Percentiles rank a stretch among this genome's conserved stretches.
phyloP scores from a whole-genome alignment of 441 rosid species.

The Pelargonium myrrhifolium region DNA sequence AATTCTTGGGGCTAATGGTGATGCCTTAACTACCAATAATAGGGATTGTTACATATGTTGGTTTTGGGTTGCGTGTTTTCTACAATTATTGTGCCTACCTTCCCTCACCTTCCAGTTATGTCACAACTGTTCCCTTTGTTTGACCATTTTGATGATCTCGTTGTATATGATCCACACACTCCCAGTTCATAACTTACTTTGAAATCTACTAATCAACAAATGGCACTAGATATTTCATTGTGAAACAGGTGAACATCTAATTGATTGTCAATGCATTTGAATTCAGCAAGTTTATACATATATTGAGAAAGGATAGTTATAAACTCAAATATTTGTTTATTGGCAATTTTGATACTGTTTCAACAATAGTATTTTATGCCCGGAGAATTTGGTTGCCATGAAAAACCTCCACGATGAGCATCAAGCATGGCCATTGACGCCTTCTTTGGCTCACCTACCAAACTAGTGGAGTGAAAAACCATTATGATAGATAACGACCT shows the following conservation, averaged over 20 bases:
- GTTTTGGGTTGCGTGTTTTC: too few species aligned
- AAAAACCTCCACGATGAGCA: conserved; percentile 35
- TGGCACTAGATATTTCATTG: too few species aligned
- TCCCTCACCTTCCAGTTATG: neutral
- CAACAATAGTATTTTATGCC: neutral
- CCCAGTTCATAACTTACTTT: neutral
- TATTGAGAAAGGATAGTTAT: neutral
- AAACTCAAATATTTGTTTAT: neutral
- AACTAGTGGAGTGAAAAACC: neutral
- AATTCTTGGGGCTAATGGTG: too few species aligned
- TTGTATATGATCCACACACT: too few species aligned
- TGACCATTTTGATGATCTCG: too few species aligned
- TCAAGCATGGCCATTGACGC: conserved; percentile 25
- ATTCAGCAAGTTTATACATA: neutral
- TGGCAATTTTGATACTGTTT: neutral
- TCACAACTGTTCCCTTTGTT: neutral
- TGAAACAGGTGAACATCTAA: neutral
- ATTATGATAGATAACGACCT: neutral
- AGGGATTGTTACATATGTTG: too few species aligned
- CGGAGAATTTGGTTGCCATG: neutral
- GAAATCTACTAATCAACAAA: neutral
- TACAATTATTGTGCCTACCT: too few species aligned
- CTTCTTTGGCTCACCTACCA: conserved; percentile 12
- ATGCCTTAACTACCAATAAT: too few species aligned
- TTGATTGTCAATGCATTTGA: neutral